Conservation (phyloP, 2,329 filamentous ascomycete genomes). For the Myriosclerotinia scirpicola region DNA sequence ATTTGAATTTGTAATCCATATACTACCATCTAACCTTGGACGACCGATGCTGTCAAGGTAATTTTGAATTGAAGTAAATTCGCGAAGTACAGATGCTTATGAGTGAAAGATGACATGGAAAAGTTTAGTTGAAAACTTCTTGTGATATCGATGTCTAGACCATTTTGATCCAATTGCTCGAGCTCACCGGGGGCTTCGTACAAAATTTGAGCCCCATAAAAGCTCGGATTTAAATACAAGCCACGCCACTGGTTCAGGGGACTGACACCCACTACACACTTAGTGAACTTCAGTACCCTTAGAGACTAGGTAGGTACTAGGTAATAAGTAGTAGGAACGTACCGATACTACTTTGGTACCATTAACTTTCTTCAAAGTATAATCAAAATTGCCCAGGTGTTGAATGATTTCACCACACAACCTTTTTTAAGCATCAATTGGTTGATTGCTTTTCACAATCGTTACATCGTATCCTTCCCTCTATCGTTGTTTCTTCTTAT, state of each 20-base stretch:
- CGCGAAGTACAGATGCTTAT: not conserved
- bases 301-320: too few relatives aligned
- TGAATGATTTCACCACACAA: not conserved
- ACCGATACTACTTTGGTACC: not conserved
- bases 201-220: not conserved
- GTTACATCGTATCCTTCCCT: not conserved
- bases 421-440: slow-evolving; percentile 1
- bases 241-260: slow-evolving; percentile 3
- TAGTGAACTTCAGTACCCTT: not conserved
- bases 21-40: not conserved
- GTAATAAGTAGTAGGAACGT: not conserved
- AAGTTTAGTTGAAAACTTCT: not conserved
- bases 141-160: not conserved
- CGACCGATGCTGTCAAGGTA: not conserved
- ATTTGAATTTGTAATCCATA: not conserved
- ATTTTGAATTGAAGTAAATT: not conserved
- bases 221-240: not conserved
- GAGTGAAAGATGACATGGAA: not conserved
- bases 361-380: slow-evolving; percentile 5
- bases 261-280: not conserved
- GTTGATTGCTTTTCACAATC: slow-evolving; percentile 7
- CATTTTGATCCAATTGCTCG: too few relatives aligned
- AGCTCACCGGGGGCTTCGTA: not conserved
- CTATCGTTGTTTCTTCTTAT: not conserved
- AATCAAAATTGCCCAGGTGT: not conserved